Conservation (phyloP, 2,329 filamentous ascomycete species). For the Aspergillus fijiensis region DNA sequence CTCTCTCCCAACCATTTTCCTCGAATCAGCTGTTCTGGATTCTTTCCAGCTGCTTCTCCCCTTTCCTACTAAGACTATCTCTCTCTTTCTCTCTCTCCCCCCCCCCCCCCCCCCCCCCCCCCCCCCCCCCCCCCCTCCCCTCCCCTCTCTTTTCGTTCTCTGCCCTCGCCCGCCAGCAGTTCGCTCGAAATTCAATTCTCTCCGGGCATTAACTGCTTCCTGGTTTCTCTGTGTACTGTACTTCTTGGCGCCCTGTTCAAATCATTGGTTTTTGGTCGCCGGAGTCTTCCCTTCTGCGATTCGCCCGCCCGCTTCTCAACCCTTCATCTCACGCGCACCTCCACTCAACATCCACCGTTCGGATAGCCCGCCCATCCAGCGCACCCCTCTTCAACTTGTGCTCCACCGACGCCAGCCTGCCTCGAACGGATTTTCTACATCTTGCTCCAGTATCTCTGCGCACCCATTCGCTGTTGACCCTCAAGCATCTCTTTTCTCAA, state of each 20-base stretch:
- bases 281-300: slow-evolving; percentile 26
- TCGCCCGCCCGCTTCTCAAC: slow-evolving; percentile 30
- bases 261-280: slow-evolving; percentile 24
- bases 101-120: slow-evolving; percentile 16
- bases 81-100: slow-evolving; percentile 8
- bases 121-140: too few species aligned
- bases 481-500: slow-evolving; percentile 44
- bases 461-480: slow-evolving; percentile 48
- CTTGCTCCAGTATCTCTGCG: slow-evolving; percentile 36
- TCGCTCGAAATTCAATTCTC: slow-evolving; percentile 9
- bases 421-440: slow-evolving; percentile 57
- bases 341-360: slow-evolving; percentile 33
- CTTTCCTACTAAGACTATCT: slow-evolving; percentile 8
- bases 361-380: slow-evolving; percentile 37
- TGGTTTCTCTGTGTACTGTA: slow-evolving; percentile 22
- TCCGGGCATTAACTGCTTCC: slow-evolving; percentile 14
- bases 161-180: slow-evolving; percentile 17
- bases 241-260: slow-evolving; percentile 31
- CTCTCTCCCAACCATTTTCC: slow-evolving; percentile 12
- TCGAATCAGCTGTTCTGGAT: slow-evolving; percentile 16
- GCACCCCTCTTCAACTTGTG: slow-evolving; percentile 33
- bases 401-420: slow-evolving; percentile 39
- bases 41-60: slow-evolving; percentile 20
- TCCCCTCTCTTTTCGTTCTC: slow-evolving; percentile 12
- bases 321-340: slow-evolving; percentile 36